phyloP scores from a whole-genome alignment of 352 stramenopile genomes.

The Phytophthora aleatoria region DNA sequence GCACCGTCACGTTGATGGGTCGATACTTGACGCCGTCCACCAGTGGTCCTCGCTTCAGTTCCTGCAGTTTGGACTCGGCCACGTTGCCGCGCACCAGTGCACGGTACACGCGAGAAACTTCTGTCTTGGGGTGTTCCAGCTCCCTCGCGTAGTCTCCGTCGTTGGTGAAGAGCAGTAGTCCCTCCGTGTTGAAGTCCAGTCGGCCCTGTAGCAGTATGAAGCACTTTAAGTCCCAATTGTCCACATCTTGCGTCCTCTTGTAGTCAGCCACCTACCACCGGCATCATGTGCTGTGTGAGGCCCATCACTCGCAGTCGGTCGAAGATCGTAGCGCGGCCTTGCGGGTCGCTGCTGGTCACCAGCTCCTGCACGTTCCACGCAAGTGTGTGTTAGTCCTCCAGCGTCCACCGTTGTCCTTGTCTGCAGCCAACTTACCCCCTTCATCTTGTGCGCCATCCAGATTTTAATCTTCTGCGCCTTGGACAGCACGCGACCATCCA shows the following conservation, averaged over 20 bases:
- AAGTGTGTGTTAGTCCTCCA: not conserved
- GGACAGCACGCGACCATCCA: constrained; percentile 57
- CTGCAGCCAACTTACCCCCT: constrained; percentile 55
- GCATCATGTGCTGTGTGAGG: constrained; percentile 85
- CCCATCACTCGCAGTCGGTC: constrained; percentile 84
- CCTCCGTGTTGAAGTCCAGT: constrained; percentile 94
- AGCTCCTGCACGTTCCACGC: constrained; percentile 53
- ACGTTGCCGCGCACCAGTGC: constrained; percentile 84
- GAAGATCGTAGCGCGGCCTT: constrained; percentile 89
- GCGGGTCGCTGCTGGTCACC: constrained; percentile 76
- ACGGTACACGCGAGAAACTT: constrained; percentile 80
- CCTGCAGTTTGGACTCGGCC: constrained; percentile 79
- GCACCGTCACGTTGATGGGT: constrained; percentile 67
- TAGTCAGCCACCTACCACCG: constrained; percentile 58
- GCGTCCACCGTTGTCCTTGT: not conserved
- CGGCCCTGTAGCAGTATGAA: constrained; percentile 50
- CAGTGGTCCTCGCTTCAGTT: constrained; percentile 74
- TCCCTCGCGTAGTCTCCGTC: constrained; percentile 89
- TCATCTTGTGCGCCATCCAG: constrained; percentile 90
- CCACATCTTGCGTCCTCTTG: not conserved
- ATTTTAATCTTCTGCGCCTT: constrained; percentile 58
- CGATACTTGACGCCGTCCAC: constrained; percentile 88
- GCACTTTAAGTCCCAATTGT: not conserved
- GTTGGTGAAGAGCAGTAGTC: constrained; percentile 92
- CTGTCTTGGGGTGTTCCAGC: constrained; percentile 88